Evolutionary conservation across 257 asterid species (phyloP).

Genomic region (Salvia miltiorrhiza): DNA sequence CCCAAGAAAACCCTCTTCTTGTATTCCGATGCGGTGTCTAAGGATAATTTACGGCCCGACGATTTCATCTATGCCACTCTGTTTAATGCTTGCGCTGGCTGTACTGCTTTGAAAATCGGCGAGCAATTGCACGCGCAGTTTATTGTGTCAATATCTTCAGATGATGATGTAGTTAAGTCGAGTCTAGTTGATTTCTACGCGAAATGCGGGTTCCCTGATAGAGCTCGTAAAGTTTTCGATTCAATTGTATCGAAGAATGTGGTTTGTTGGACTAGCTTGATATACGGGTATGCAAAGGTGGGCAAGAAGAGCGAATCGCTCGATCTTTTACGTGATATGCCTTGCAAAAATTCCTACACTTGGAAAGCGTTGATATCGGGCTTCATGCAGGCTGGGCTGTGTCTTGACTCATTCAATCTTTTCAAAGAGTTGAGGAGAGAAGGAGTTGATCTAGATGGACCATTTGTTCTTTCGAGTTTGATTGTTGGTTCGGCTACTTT

Average conservation of each 20-base stretch:
- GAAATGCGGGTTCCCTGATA: constrained; percentile 58
- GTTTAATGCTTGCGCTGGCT: constrained; percentile 60
- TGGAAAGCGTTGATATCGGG: constrained; percentile 79
- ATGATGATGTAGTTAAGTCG: constrained; percentile 73
- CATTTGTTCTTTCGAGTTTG: constrained; percentile 58
- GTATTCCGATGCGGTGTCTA: constrained; percentile 31
- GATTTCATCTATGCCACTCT: constrained; percentile 59
- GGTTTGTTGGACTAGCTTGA: constrained; percentile 67
- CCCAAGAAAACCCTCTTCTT: constrained; percentile 33
- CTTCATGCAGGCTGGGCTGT: constrained; percentile 57
- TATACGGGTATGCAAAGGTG: constrained; percentile 59
- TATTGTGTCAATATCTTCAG: constrained; percentile 38
- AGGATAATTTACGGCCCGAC: constrained; percentile 54
- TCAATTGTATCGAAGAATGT: constrained; percentile 44
- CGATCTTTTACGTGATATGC: constrained; percentile 38
- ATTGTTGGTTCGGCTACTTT: constrained; percentile 59
- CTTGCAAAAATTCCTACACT: constrained; percentile 36
- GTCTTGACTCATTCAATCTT: constrained; percentile 43
- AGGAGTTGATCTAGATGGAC: constrained; percentile 42
- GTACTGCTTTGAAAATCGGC: constrained; percentile 42
- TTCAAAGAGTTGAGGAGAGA: constrained; percentile 58
- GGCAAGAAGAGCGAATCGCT: constrained; percentile 63
- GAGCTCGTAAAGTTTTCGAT: constrained; percentile 50
- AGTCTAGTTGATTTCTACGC: constrained; percentile 73
- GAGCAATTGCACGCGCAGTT: constrained; percentile 68